Base-by-base conservation (phyloP, 306 rosid genomes). In the Luffa aegyptiaca region DNA sequence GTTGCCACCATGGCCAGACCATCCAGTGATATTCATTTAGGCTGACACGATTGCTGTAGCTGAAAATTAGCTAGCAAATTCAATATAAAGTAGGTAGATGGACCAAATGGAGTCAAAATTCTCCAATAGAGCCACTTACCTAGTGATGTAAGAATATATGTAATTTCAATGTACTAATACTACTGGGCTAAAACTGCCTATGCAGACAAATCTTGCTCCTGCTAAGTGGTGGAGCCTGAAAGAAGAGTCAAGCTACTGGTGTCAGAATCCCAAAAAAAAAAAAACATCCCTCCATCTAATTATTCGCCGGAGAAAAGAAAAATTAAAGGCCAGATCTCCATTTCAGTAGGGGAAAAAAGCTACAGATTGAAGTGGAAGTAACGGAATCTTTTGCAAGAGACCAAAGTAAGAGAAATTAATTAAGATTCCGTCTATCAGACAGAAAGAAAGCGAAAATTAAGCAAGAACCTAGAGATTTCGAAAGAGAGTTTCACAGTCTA, bases 401-500 rank as follows among this genome's bases (percentile, higher is more conserved):
- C 11, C 7, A 46, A 71, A 48, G n/a, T 6, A 21, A 72, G 6
- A 46, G 6, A 72, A 7, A 26, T 72, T 6, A 3, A 72, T 2
- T 6, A 0, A 51, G 77, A 31, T 48, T 72, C 20, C 2, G 18
- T 20, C 20, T 21, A 71, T 20, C 56, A n/a, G 76, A 69, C 3
- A 9, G 52, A 69, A 44, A 39, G 51, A 68, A 42, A n/a, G 18
- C 4, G 39, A 72, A 72, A 21, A 72, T 46, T 3, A 45, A 72
- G 0, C 12, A 46, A 35, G 76, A 71, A 44, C 10, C 37, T 44
- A 11, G 18, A 20, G 55, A 45, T 20, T 0, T 7, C 3, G 5
- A 65, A 1, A 65, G 26, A 64, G 71, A 36, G 46, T 44, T 81
- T 71, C 57, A 35, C 6, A 45, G 8, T 36, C 44, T 91, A 94